A percentile compares a stretch with the other conserved stretches of the same genome.
These are phyloP conservation scores for Sideroxylon spinosum DNA, from an alignment of 179 eudicot species.

Conservation along the genomic window DNA sequence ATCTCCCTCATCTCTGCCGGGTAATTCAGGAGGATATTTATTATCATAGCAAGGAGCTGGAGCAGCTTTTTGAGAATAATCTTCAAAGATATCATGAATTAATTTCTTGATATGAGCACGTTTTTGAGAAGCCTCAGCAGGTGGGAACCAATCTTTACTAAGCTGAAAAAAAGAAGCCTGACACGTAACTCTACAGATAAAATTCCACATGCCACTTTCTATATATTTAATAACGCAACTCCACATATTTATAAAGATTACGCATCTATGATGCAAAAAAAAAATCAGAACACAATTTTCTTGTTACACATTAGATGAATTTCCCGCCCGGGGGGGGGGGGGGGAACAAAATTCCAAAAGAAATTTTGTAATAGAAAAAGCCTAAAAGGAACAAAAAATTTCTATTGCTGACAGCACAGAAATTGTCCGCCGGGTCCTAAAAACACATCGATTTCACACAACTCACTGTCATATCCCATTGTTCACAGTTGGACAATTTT, in stretches of 20 bases:
- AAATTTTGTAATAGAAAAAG: no score
- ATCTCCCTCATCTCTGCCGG: constrained; percentile 29
- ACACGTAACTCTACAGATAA: neutral
- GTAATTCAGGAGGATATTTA: constrained; percentile 20
- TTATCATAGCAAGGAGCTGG: constrained; percentile 24
- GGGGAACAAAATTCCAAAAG: neutral
- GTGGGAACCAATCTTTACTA: constrained; percentile 61
- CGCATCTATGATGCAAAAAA: neutral
- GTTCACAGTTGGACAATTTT: no score
- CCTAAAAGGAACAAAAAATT: neutral
- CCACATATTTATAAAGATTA: neutral
- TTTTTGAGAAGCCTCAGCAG: constrained; percentile 74
- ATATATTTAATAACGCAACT: neutral
- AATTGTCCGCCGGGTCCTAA: neutral
- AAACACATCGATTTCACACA: neutral
- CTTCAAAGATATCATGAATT: constrained; percentile 42
- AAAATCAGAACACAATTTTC: neutral
- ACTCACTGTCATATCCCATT: neutral
- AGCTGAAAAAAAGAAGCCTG: constrained; percentile 48
- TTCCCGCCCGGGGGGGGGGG: no score
- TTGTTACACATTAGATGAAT: neutral
- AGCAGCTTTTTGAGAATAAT: constrained; percentile 25
- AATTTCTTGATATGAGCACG: constrained; percentile 61
- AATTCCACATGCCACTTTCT: no score
- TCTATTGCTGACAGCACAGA: neutral